These are phyloP conservation scores for Boletales sp. DNA, from an alignment of 768 basidiomycete genomes.

Conservation along the genomic window DNA sequence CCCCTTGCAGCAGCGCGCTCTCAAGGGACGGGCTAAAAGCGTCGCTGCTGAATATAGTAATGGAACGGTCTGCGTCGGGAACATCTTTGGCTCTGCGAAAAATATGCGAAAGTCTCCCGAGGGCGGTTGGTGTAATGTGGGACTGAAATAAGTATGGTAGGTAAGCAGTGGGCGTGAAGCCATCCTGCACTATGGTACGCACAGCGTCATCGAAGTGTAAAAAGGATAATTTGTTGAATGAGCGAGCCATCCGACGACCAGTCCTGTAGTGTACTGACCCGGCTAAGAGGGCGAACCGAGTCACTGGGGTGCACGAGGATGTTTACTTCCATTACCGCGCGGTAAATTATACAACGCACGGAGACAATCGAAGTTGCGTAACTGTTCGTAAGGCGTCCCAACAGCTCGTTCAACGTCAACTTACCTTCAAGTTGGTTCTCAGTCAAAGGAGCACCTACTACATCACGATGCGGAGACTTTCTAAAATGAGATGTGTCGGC, in stretches of 20 bases:
- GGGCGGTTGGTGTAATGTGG: constrained; percentile 7
- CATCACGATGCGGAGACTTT: no score
- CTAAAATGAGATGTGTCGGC: no score
- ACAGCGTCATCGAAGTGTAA: constrained; percentile 10
- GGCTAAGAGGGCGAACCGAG: no score
- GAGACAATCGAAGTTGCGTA: no score
- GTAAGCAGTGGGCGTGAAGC: not conserved
- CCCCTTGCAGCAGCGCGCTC: constrained; percentile 6
- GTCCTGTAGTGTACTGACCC: not conserved
- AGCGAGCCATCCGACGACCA: not conserved
- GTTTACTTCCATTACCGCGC: no score
- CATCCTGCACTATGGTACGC: not conserved
- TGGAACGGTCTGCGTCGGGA: not conserved
- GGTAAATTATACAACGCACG: no score
- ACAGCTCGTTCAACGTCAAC: no score
- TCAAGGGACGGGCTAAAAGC: constrained; percentile 5
- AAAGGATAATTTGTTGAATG: constrained; percentile 1
- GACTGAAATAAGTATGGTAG: not conserved
- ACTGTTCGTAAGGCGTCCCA: no score
- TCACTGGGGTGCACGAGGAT: no score
- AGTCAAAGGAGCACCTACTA: no score
- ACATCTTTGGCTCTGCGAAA: constrained; percentile 2
- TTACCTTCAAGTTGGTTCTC: no score
- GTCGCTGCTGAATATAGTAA: constrained; percentile 10
- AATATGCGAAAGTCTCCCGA: constrained; percentile 1